A percentile compares a stretch with the other conserved stretches of the same genome.
These are phyloP conservation scores for Monosporascus cannonballus DNA, from an alignment of 2,329 filamentous ascomycete species.

Conservation along the genomic window DNA sequence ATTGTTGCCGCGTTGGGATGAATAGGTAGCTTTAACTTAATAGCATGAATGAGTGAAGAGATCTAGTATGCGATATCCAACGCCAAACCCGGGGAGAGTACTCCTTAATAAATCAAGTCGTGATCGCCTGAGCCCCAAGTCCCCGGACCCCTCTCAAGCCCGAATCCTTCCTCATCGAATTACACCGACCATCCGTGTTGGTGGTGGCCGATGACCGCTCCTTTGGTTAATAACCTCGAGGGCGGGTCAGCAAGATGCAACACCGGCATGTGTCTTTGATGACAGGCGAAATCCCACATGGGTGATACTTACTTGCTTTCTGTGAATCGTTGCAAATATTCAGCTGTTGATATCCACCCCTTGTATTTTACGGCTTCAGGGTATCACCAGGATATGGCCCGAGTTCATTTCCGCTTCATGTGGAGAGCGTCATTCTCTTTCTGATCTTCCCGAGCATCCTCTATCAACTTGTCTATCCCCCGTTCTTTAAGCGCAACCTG, in stretches of 20 bases:
- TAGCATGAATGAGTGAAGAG: no score
- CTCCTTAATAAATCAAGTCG: neutral
- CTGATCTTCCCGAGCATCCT: constrained; percentile 83
- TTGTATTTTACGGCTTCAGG: no score
- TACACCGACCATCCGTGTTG: neutral
- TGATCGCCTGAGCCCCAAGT: neutral
- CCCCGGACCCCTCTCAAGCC: neutral
- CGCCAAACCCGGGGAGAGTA: no score
- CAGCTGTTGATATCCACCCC: no score
- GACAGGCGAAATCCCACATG: no score
- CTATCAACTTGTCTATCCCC: constrained; percentile 88
- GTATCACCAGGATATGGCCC: no score
- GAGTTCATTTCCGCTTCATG: constrained; percentile 40
- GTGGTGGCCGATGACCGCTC: neutral
- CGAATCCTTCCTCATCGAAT: neutral
- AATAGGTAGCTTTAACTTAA: no score
- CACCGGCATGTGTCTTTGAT: no score
- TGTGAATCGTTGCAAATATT: no score
- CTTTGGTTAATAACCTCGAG: neutral
- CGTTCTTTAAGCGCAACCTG: constrained; percentile 81
- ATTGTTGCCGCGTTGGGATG: no score
- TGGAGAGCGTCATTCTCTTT: constrained; percentile 77
- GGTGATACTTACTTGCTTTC: no score
- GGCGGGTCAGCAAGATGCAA: neutral
- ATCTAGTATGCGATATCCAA: no score